Evolutionary conservation across 1,139 yeast species (phyloP).

Genomic region (Taphrina confusa): DNA sequence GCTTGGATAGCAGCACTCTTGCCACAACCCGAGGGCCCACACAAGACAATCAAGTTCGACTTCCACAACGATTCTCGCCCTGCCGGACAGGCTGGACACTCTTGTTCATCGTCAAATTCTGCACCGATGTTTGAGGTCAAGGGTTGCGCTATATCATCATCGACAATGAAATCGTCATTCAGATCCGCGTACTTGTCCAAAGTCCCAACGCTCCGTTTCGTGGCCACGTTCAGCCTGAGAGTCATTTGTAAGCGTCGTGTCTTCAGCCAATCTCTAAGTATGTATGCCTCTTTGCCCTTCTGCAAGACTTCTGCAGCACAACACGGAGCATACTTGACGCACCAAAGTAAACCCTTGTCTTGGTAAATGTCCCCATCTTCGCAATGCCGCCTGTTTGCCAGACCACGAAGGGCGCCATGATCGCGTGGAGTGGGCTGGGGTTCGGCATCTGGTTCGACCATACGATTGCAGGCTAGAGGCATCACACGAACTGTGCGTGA

Average conservation of each 20-base stretch:
- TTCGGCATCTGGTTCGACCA: too few species aligned
- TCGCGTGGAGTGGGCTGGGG: background rate
- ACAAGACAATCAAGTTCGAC: constrained; percentile 53
- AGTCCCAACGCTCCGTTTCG: background rate
- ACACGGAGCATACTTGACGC: constrained; percentile 16
- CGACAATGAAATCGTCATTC: constrained; percentile 10
- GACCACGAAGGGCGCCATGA: background rate
- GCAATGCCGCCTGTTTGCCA: background rate
- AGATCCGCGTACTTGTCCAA: constrained; percentile 9
- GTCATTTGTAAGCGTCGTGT: constrained; percentile 13
- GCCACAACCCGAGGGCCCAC: constrained; percentile 76
- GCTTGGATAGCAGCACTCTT: constrained; percentile 77
- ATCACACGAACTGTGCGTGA: background rate
- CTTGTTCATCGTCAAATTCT: constrained; percentile 1
- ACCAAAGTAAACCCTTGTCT: constrained; percentile 8
- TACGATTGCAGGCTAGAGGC: too few species aligned
- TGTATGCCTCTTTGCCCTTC: constrained; percentile 12
- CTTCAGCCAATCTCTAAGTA: constrained; percentile 28
- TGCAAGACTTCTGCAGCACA: constrained; percentile 20
- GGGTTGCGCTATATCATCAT: background rate
- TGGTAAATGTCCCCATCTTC: background rate
- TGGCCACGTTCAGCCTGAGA: background rate
- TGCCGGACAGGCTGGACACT: background rate
- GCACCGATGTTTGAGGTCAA: constrained; percentile 5
- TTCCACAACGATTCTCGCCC: constrained; percentile 16